Base-by-base conservation (phyloP, 2,329 filamentous ascomycete species). In the Claviceps purpurea region DNA sequence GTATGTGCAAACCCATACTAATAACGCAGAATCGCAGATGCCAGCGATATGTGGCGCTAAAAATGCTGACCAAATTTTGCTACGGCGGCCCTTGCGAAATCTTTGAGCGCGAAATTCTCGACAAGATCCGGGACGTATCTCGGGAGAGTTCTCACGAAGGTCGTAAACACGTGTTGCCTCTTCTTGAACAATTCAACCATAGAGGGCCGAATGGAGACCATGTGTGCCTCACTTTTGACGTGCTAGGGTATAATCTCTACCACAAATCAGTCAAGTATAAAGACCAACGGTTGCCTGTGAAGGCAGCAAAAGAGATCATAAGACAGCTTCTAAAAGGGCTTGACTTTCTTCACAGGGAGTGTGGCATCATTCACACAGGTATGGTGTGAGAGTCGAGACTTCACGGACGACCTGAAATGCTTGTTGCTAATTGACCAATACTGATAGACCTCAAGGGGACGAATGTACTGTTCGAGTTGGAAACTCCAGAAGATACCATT, bases 121-220 rank as follows among this genome's bases (percentile, higher is more conserved):
- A 38, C 5, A 49, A 24, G 22, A 42, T 49, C 22, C 30, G 4
- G 4, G 47, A 49, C 16, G 24, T 24, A 24, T 24, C 24, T 24
- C 24, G 24, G 24, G 24, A 24, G 24, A 24, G 24, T 24, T 24
- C 24, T 24, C 24, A 24, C 24, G 24, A 24, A 24, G 4, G 24
- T 24, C 24, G 24, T 24, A 24, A 24, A 7, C 52, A 56, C 18
- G 48, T 64, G 24, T 54, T 61, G 1, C 46, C 47, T 20, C 52
- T 63, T 0, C n/a, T 61, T 22, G 58, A 62, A 37, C 45, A 60
- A 0, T 65, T 66, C 41, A 47, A 59, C 7, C 61, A 64, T 42
- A 11, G 39, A 1, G 62, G 64, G 2, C 65, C 63, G 5, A 59
- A 66, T 41, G 63, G 65, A 8, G 56, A 51, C 3, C 65, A 66